These are phyloP conservation scores for Metschnikowia henanensis DNA, from an alignment of 805 yeast species.

Conservation along the genomic window DNA sequence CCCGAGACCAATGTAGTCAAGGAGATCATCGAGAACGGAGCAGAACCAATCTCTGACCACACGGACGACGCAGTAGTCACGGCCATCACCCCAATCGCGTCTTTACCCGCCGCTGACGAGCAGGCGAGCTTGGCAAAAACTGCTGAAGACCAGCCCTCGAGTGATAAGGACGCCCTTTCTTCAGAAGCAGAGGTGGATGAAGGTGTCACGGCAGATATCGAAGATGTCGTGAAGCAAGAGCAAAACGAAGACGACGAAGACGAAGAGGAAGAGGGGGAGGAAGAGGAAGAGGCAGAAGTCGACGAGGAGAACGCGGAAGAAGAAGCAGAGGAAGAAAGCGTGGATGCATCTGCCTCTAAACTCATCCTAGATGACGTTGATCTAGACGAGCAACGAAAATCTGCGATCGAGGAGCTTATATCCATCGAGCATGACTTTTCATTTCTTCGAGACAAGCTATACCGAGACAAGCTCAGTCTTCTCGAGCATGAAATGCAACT, in stretches of 20 bases:
- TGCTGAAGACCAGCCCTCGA: neutral
- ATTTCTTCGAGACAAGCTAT: conserved; percentile 75
- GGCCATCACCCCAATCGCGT: conserved; percentile 1
- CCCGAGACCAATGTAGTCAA: conserved; percentile 1
- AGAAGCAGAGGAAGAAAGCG: conserved; percentile 17
- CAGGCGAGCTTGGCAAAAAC: too few relatives aligned
- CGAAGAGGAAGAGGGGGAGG: too few relatives aligned
- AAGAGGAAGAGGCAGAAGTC: too few relatives aligned
- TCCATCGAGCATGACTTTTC: conserved; percentile 88
- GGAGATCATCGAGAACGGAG: conserved; percentile 7
- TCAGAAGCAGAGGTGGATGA: conserved; percentile 18
- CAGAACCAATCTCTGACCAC: conserved; percentile 7
- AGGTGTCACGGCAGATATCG: conserved; percentile 7
- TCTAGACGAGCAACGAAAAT: conserved; percentile 47
- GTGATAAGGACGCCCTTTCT: conserved; percentile 14
- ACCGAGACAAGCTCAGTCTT: conserved; percentile 76
- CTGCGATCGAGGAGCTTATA: conserved; percentile 72
- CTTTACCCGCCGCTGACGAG: too few relatives aligned
- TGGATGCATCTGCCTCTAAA: conserved; percentile 12
- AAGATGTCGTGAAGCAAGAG: too few relatives aligned
- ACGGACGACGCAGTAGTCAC: conserved; percentile 5
- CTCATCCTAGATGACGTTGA: conserved; percentile 13
- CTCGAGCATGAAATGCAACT: conserved; percentile 81
- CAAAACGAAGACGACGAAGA: too few relatives aligned
- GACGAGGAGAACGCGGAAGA: too few relatives aligned